phyloP scores from a whole-genome alignment of 129 eudicot species.

The Centrapalus pauciflorus region DNA sequence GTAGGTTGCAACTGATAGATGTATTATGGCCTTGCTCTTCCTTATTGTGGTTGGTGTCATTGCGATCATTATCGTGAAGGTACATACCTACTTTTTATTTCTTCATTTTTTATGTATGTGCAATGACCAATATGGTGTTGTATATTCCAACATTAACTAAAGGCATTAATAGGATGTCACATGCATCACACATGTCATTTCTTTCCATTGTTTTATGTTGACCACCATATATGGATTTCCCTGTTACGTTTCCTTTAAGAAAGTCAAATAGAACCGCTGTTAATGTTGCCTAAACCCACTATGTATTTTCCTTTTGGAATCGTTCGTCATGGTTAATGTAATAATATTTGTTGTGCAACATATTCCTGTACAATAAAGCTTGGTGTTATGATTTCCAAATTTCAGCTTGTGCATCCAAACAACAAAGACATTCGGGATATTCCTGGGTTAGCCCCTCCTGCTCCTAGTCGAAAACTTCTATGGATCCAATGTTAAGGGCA shows the following conservation, averaged over 20 bases:
- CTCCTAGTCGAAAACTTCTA: conserved; percentile 56
- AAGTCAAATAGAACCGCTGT: too few species aligned
- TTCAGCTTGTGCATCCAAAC: conserved; percentile 77
- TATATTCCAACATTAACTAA: not conserved
- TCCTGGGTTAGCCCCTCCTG: conserved; percentile 97
- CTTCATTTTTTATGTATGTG: not conserved
- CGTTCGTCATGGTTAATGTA: not conserved
- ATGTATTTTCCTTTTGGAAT: too few species aligned
- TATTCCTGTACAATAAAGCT: not conserved
- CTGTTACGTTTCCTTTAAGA: not conserved
- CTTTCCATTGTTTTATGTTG: not conserved
- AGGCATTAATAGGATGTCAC: not conserved
- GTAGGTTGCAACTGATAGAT: conserved; percentile 93
- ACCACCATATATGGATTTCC: not conserved
- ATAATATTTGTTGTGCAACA: not conserved
- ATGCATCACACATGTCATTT: not conserved
- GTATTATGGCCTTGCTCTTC: conserved; percentile 91
- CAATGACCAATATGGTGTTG: not conserved
- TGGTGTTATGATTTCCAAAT: not conserved
- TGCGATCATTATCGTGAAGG: conserved; percentile 90
- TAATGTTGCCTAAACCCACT: too few species aligned
- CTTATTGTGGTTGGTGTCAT: conserved; percentile 87
- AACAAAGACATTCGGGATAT: conserved; percentile 77
- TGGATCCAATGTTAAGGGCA: conserved; percentile 40
- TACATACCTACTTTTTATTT: not conserved